Base-by-base conservation (phyloP, 2,329 filamentous ascomycete species). In the Penicillium glabrum region DNA sequence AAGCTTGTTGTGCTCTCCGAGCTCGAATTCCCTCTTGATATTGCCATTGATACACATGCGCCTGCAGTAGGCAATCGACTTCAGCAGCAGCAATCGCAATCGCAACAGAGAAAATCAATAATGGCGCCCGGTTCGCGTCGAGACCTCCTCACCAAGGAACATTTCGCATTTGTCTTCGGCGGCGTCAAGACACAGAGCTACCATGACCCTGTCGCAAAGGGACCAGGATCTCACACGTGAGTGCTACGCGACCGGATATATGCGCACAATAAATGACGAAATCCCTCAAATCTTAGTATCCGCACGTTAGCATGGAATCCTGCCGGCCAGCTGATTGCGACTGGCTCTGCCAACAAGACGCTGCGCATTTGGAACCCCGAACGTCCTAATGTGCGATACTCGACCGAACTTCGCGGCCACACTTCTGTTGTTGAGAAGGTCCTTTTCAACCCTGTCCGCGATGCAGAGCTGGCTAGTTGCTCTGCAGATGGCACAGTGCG, bases 281-380 rank as follows among this genome's bases (percentile, higher is more conserved):
- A 44, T 57, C 10, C 26, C 27, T 44, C 44, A 53, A 39, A 21
- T 31, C 56, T 39, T 53, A 91, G 88, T 61, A 82, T 96, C 55
- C 86, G 90, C 41, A 88, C 89, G 1, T 87, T 98, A 63, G 88
- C 90, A 39, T 98, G 93, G 93, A 96, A 93, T 63, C 90, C 93
- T 0, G 80, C 90, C 0, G 92, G 93, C 33, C 89, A 86, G 9
- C 80, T 95, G 58, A 86, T 98, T 59, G 93, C 93, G 0, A 96
- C 93, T 0, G 92, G 91, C 2, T 89, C 91, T 3, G 91, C 93
- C 9, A 89, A 98, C 75, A 93, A 93, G 52, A 88, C 87, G 0
- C 81, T 99, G 45, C 88, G 92, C n/a, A 86, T 99, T 63, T 99
- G 95, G 93, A 96, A 99, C 61, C 79, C 79, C 0, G 79, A 81